A percentile compares a stretch with the other conserved stretches of the same genome.
Evolutionary conservation across 352 stramenopile species (phyloP).

Genomic region (Phytophthora boehmeriae): DNA sequence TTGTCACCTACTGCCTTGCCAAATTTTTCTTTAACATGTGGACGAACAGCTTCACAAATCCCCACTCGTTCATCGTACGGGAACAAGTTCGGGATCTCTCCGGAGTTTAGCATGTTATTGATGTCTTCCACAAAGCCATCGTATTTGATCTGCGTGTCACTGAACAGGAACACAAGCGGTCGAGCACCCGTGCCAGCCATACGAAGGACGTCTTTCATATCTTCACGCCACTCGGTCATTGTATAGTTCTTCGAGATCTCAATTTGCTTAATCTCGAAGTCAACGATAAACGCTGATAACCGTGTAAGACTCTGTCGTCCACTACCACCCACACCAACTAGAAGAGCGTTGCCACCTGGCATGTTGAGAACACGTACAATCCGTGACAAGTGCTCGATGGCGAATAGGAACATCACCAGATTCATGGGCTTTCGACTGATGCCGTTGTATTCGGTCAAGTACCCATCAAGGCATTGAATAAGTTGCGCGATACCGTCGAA

Average conservation of each 20-base stretch:
- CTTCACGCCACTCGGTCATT: conserved; percentile 94
- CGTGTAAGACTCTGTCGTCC: conserved; percentile 93
- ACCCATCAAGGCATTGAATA: conserved; percentile 89
- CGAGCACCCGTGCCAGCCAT: conserved; percentile 85
- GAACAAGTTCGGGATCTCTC: conserved; percentile 96
- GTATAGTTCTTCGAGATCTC: conserved; percentile 96
- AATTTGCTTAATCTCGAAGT: conserved; percentile 94
- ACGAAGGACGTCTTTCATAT: conserved; percentile 94
- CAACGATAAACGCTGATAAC: conserved; percentile 93
- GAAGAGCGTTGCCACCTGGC: conserved; percentile 92
- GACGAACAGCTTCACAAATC: conserved; percentile 90
- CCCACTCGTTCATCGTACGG: conserved; percentile 91
- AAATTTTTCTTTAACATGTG: conserved; percentile 92
- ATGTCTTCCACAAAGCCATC: conserved; percentile 97
- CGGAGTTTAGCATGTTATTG: conserved; percentile 96
- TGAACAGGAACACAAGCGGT: conserved; percentile 94
- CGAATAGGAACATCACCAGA: conserved; percentile 96
- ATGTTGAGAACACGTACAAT: conserved; percentile 95
- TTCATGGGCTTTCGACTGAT: conserved; percentile 95
- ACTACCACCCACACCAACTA: conserved; percentile 94
- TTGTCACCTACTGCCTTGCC: conserved; percentile 91
- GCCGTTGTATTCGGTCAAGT: conserved; percentile 92
- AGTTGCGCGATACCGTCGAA: conserved; percentile 83
- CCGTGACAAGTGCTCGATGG: conserved; percentile 94
- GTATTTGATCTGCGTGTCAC: conserved; percentile 96